Evolutionary conservation across 352 stramenopile species (phyloP), one percentile per base, ranked within the genome.

Genomic region (Pythium folliculosum): DNA sequence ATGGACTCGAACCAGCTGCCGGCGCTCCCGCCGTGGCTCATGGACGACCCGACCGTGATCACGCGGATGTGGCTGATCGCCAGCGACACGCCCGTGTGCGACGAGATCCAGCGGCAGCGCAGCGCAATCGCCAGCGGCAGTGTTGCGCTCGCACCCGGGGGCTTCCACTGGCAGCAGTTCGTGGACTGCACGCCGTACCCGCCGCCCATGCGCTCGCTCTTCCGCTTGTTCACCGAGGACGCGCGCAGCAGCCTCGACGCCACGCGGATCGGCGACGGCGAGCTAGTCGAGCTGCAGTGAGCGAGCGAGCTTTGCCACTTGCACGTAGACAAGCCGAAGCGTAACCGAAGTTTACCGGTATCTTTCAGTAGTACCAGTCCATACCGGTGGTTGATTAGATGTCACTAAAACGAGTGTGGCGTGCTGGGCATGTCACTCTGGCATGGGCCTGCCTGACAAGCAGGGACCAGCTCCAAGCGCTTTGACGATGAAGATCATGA

Each of bases 161-260:
- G 45, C 14, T 51, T 51, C n/a, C 13, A 51, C n/a, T 51, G 45
- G 45, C 45, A 51, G 45, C 14, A 51, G 14, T 22, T 51, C n/a
- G 45, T 51, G 45, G 45, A 51, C 45, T 51, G 45, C 45, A 27
- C 45, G 10, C 45, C n/a, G 45, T 51, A 51, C 23, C 45, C 45
- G 13, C 45, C 45, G 9, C 17, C 45, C 19, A 51, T 51, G 45
- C 10, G 45, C 45, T 51, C 45, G 17, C 45, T 51, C 6, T 51
- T 51, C 45, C 45, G 45, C 5, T 21, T 51, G 17, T 51, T 25
- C 17, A 51, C 45, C 9, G 45, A 51, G 23, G 45, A 51, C 45
- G 45, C 45, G 21, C 45, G n/a, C 45, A 51, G 45, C 45, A 51
- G 45, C 17, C 45, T 51, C 45, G 45, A 51, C 45, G 17, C 17